Evolutionary conservation across 2,329 filamentous ascomycete species (phyloP).

Genomic region (Venturia aucupariae): DNA sequence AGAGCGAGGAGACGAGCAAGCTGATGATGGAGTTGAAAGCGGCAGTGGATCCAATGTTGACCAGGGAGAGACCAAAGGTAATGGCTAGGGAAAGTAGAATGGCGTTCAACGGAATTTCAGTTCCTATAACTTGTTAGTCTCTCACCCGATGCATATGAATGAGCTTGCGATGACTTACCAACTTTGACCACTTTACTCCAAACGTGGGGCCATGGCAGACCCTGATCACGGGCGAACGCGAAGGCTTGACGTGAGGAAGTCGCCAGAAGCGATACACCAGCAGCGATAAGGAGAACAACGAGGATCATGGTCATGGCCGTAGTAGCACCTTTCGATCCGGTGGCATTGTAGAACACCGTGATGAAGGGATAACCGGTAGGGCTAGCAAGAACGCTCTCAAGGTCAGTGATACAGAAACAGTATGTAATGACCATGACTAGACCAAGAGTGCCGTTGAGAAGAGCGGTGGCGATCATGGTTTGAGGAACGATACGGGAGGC

Average conservation of each 20-base stretch:
- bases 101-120: slow-evolving; percentile 27
- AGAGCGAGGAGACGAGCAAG: slow-evolving; percentile 29
- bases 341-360: slow-evolving; percentile 22
- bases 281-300: slow-evolving; percentile 23
- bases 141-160: slow-evolving; percentile 23
- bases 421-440: slow-evolving; percentile 21
- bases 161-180: slow-evolving; percentile 18
- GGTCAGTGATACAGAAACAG: slow-evolving; percentile 26
- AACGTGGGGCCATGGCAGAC: slow-evolving; percentile 24
- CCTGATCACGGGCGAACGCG: slow-evolving; percentile 28
- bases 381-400: slow-evolving; percentile 2
- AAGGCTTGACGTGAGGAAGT: slow-evolving; percentile 27
- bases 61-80: slow-evolving; percentile 24
- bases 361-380: slow-evolving; percentile 17
- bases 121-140: slow-evolving; percentile 7
- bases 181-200: slow-evolving; percentile 20
- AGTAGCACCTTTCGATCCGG: slow-evolving; percentile 16
- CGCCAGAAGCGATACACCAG: slow-evolving; percentile 23
- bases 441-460: slow-evolving; percentile 14
- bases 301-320: slow-evolving; percentile 23
- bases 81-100: slow-evolving; percentile 24
- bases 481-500: slow-evolving; percentile 28
- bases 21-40: slow-evolving; percentile 30
- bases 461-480: slow-evolving; percentile 33
- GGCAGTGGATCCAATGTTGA: slow-evolving; percentile 28